These are phyloP conservation scores for Pyricularia pennisetigena DNA, from an alignment of 2,329 filamentous ascomycete species.

Conservation along the genomic window DNA sequence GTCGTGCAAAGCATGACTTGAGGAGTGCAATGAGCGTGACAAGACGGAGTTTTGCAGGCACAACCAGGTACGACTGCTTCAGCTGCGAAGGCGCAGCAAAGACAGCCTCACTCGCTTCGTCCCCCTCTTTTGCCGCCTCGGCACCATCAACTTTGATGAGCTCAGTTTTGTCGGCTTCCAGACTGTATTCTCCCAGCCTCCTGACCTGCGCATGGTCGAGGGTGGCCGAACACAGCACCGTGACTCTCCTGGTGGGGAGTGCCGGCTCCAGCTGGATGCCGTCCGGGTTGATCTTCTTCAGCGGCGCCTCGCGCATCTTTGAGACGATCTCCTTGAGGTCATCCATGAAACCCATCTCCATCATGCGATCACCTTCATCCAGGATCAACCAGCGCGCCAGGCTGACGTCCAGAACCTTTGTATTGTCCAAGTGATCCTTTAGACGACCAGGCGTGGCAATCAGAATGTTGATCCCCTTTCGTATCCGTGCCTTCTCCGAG, in stretches of 20 bases:
- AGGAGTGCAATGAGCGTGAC: conserved; percentile 79
- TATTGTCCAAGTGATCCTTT: conserved; percentile 87
- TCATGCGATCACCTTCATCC: conserved; percentile 93
- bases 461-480: conserved; percentile 91
- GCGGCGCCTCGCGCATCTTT: conserved; percentile 57
- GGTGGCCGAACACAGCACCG: conserved; percentile 89
- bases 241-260: conserved; percentile 68
- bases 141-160: conserved; percentile 36
- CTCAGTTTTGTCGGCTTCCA: conserved; percentile 40
- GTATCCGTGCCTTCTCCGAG: conserved; percentile 81
- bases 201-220: conserved; percentile 92
- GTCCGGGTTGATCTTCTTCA: conserved; percentile 50
- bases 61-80: conserved; percentile 82
- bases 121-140: conserved; percentile 14
- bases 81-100: conserved; percentile 86
- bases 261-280: conserved; percentile 42
- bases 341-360: conserved; percentile 96
- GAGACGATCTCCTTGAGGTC: conserved; percentile 82
- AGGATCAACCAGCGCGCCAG: conserved; percentile 89
- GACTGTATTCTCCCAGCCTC: conserved; percentile 83
- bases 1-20: conserved; percentile 78
- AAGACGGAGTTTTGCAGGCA: conserved; percentile 80
- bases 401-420: conserved; percentile 76
- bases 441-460: conserved; percentile 90
- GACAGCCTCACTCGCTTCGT: conserved; percentile 32